Conservation (phyloP, 805 yeast genomes). For the Wickerhamiella spandovensis region DNA sequence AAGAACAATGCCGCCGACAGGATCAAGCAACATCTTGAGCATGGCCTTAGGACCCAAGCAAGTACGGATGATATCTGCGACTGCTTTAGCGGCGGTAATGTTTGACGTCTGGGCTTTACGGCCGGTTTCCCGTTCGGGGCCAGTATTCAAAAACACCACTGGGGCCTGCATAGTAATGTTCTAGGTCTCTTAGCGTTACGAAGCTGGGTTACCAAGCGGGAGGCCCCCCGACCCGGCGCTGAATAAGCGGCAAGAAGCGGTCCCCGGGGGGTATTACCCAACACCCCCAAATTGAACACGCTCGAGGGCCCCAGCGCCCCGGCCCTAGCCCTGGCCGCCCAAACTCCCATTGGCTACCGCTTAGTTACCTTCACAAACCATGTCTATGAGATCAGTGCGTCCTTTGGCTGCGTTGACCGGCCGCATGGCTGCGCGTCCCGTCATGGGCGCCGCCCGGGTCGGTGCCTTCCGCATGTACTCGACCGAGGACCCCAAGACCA, state of each 20-base stretch:
- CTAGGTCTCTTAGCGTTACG: too few relatives aligned
- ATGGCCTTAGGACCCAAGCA: slow-evolving; percentile 98
- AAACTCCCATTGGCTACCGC: slow-evolving; percentile 1
- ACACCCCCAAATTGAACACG: not conserved
- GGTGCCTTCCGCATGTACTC: not conserved
- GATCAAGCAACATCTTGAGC: slow-evolving; percentile 95
- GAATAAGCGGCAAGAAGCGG: too few relatives aligned
- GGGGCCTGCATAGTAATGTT: slow-evolving; percentile 56
- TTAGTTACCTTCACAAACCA: not conserved
- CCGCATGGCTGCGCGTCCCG: slow-evolving; percentile 1
- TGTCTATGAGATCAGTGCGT: slow-evolving; percentile 1
- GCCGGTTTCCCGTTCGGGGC: slow-evolving; percentile 87
- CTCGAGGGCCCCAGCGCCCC: too few relatives aligned
- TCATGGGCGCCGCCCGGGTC: slow-evolving; percentile 1
- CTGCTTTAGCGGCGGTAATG: slow-evolving; percentile 99
- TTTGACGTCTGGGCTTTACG: slow-evolving; percentile 95
- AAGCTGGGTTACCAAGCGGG: not conserved
- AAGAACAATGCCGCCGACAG: slow-evolving; percentile 83
- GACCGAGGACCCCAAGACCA: slow-evolving; percentile 48
- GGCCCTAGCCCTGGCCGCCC: not conserved
- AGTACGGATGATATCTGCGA: slow-evolving; percentile 92
- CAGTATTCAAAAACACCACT: slow-evolving; percentile 72
- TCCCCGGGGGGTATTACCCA: too few relatives aligned
- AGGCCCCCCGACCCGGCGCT: too few relatives aligned
- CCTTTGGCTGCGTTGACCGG: not conserved